A percentile compares a stretch with the other conserved stretches of the same genome.
Conservation (phyloP, 805 yeast species). For the Starmerella vitae region DNA sequence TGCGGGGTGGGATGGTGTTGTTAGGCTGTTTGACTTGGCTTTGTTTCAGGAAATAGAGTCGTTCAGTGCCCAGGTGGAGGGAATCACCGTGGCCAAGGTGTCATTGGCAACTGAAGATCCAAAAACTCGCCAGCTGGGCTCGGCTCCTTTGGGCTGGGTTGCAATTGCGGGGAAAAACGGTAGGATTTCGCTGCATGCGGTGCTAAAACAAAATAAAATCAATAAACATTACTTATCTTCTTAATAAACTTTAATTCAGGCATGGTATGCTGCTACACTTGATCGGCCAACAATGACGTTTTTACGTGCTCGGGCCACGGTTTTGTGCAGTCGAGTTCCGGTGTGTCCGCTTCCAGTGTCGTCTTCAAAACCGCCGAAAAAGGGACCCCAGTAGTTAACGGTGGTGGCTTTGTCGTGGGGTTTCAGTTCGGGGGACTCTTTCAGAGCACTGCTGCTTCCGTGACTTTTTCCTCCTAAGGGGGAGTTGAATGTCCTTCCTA, state of each 20-base stretch:
- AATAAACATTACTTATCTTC: too few species aligned
- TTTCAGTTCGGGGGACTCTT: neutral
- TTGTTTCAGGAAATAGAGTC: constrained; percentile 25
- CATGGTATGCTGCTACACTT: constrained; percentile 10
- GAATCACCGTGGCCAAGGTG: constrained; percentile 18
- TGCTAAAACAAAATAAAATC: neutral
- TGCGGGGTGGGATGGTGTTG: constrained; percentile 33
- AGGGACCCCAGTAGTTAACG: neutral
- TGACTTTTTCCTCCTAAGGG: constrained; percentile 10
- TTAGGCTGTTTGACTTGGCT: constrained; percentile 23
- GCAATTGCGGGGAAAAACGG: constrained; percentile 47
- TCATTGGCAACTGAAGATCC: too few species aligned
- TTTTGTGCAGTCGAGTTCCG: too few species aligned
- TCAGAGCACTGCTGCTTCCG: neutral
- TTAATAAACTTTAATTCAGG: neutral
- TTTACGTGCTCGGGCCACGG: too few species aligned
- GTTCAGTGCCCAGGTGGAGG: constrained; percentile 24
- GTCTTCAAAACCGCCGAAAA: neutral
- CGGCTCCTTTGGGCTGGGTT: constrained; percentile 23
- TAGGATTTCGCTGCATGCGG: constrained; percentile 33
- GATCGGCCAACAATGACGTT: constrained; percentile 6
- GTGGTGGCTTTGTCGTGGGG: neutral
- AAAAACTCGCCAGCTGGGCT: constrained; percentile 14
- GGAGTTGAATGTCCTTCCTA: constrained; percentile 9
- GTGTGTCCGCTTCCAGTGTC: too few species aligned